Conservation (phyloP, 176 grass and related monocot genomes). For the Bonia amplexicaulis region DNA sequence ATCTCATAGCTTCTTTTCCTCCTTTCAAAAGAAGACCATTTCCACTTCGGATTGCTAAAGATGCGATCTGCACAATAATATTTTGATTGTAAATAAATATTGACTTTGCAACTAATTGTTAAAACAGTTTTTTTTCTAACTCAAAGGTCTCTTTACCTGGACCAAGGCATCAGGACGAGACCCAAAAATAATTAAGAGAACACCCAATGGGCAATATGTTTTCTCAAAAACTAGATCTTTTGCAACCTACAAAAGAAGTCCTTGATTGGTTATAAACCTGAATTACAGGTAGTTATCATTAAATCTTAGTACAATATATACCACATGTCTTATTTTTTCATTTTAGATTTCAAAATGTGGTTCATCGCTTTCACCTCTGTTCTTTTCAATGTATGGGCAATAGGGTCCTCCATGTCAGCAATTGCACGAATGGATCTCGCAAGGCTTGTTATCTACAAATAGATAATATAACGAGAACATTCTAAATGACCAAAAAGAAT, state of each 20-base stretch:
- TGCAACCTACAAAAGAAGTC: conserved; percentile 53
- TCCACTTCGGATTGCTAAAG: conserved; percentile 84
- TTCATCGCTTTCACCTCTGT: conserved; percentile 61
- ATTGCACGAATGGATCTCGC: conserved; percentile 71
- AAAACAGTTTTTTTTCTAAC: not conserved
- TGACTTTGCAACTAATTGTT: not conserved
- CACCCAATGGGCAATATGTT: conserved; percentile 78
- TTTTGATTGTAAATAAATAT: conserved; percentile 11
- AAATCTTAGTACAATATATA: not conserved
- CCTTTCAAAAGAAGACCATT: conserved; percentile 99
- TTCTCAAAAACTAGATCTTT: conserved; percentile 88
- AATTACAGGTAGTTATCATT: not conserved
- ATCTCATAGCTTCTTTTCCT: conserved; percentile 98
- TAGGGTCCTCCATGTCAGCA: conserved; percentile 96
- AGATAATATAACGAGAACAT: not conserved
- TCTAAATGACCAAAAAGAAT: not conserved
- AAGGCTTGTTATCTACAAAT: conserved; percentile 71
- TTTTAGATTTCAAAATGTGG: not conserved
- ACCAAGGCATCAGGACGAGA: conserved; percentile 94
- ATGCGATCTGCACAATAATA: conserved; percentile 61
- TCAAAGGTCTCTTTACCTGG: conserved; percentile 51
- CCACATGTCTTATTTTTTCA: not conserved
- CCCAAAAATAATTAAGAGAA: conserved; percentile 94
- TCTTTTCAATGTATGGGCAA: conserved; percentile 77
- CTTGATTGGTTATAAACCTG: not conserved